A percentile compares a stretch with the other conserved stretches of the same genome.
phyloP scores from a whole-genome alignment of 345 rosid genomes.

The Aegle marmelos region DNA sequence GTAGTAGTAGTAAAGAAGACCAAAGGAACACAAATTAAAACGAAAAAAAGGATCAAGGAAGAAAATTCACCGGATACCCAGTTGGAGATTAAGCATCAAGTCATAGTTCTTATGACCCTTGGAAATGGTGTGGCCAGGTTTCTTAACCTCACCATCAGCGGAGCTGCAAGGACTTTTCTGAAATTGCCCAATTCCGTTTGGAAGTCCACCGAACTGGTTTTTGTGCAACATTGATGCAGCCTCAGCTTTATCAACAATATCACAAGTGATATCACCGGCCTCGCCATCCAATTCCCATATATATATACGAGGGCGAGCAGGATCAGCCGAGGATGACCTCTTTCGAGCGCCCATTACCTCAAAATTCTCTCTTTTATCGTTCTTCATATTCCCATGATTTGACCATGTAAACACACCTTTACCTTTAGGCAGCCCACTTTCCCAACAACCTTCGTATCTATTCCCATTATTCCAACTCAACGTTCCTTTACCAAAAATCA shows the following conservation, averaged over 20 bases:
- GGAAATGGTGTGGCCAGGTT: constrained; percentile 85
- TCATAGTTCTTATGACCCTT: constrained; percentile 97
- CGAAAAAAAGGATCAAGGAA: not conserved
- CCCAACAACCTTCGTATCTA: constrained; percentile 89
- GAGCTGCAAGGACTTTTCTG: constrained; percentile 72
- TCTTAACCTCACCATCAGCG: constrained; percentile 65
- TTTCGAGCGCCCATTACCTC: constrained; percentile 41
- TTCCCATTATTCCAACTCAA: constrained; percentile 83
- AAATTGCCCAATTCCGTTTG: constrained; percentile 61
- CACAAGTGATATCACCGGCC: constrained; percentile 96
- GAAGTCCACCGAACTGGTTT: constrained; percentile 45
- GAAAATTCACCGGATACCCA: constrained; percentile 75
- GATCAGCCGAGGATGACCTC: constrained; percentile 53
- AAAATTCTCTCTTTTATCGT: constrained; percentile 24
- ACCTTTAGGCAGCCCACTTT: constrained; percentile 81
- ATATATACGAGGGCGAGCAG: constrained; percentile 49
- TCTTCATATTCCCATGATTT: constrained; percentile 79
- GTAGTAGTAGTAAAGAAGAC: not conserved
- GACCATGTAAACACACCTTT: constrained; percentile 68
- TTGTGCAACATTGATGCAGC: constrained; percentile 55
- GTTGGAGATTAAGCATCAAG: constrained; percentile 91
- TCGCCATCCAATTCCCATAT: constrained; percentile 98
- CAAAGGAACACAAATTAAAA: constrained; percentile 1
- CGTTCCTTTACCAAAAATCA: constrained; percentile 72
- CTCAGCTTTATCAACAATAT: constrained; percentile 73